Conservation (phyloP, 176 grass and related monocot genomes). For the Bromus sterilis region DNA sequence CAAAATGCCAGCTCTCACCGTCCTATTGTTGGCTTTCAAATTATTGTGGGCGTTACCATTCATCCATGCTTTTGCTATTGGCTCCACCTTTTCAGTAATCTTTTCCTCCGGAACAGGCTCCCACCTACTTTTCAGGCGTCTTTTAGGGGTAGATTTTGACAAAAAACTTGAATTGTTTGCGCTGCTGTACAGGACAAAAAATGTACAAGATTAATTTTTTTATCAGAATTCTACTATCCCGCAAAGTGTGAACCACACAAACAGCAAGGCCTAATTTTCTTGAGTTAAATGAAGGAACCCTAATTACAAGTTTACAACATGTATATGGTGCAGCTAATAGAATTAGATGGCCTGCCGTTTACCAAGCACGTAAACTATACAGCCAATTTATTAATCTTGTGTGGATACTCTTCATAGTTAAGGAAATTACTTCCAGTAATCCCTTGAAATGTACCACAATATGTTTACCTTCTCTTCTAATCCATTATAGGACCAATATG, state of each 20-base stretch:
- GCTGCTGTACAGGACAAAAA: conserved; percentile 31
- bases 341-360: background rate
- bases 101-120: conserved; percentile 66
- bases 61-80: conserved; percentile 25
- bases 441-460: background rate
- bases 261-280: background rate
- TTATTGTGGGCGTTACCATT: conserved; percentile 25
- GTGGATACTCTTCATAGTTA: background rate
- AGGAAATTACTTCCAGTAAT: conserved; percentile 8
- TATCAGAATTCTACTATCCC: background rate
- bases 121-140: conserved; percentile 86
- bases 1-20: conserved; percentile 31
- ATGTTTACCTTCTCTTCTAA: background rate
- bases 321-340: background rate
- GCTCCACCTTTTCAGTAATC: conserved; percentile 44
- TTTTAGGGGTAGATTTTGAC: conserved; percentile 30
- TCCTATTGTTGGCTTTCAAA: conserved; percentile 40
- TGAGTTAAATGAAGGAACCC: background rate
- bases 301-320: background rate
- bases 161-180: conserved; percentile 44
- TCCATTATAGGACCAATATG: background rate
- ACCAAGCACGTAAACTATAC: background rate
- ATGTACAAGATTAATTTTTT: background rate
- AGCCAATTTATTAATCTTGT: background rate
- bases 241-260: conserved; percentile 15